phyloP scores from a whole-genome alignment of 2,329 filamentous ascomycete species.

The Sporothrix humicola region DNA sequence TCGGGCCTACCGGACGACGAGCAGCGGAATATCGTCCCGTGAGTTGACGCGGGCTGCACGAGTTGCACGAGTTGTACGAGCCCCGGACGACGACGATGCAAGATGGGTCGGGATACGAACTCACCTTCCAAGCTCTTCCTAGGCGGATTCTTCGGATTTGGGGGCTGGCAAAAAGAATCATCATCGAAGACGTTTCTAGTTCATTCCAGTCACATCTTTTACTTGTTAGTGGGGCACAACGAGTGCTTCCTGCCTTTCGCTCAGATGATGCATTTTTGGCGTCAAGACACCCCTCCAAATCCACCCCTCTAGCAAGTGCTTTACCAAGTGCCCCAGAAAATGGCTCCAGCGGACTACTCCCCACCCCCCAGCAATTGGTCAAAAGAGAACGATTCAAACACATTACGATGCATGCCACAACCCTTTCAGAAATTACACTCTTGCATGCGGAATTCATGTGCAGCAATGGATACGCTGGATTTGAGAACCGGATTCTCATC shows the following conservation, averaged over 20 bases:
- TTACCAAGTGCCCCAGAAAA: not conserved
- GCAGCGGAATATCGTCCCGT: not conserved
- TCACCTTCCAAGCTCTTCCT: slow-evolving; percentile 9
- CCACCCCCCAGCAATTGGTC: not conserved
- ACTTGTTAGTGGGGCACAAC: not conserved
- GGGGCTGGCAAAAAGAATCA: not conserved
- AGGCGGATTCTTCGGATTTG: not conserved
- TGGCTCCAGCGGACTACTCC: not conserved
- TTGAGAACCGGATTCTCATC: too few relatives aligned
- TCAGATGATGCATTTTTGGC: slow-evolving; percentile 10
- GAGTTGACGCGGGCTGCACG: not conserved
- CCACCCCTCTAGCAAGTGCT: not conserved
- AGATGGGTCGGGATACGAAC: not conserved
- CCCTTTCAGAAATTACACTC: not conserved
- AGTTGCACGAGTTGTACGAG: not conserved
- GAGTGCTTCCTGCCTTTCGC: not conserved
- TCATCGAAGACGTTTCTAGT: not conserved
- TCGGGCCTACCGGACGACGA: not conserved
- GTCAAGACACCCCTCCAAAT: slow-evolving; percentile 2
- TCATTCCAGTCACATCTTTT: too few relatives aligned
- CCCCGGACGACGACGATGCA: not conserved
- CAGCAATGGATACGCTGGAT: not conserved
- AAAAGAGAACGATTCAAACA: not conserved
- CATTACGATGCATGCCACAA: not conserved
- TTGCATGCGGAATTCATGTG: not conserved